Evolutionary conservation across 768 basidiomycete species (phyloP).

Genomic region (Russula sp.): DNA sequence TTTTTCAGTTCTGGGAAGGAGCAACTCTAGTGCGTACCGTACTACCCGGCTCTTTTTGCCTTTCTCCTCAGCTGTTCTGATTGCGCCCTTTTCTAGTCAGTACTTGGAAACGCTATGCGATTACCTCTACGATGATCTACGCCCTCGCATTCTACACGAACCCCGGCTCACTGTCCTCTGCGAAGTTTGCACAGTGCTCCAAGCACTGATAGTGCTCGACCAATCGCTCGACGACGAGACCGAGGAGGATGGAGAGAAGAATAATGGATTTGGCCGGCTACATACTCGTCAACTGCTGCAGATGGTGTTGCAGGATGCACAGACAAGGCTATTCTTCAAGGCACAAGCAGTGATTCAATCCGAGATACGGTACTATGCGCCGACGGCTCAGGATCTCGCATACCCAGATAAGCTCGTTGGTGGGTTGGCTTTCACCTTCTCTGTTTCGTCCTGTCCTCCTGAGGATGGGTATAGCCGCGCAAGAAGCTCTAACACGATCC

Average conservation of each 20-base stretch:
- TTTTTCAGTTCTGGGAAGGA: slow-evolving; percentile 89
- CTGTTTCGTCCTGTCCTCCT: background rate
- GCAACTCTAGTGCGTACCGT: slow-evolving; percentile 56
- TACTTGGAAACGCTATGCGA: slow-evolving; percentile 93
- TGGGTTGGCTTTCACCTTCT: slow-evolving; percentile 38
- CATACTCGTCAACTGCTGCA: slow-evolving; percentile 80
- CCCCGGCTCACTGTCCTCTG: slow-evolving; percentile 82
- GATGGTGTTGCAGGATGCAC: slow-evolving; percentile 93
- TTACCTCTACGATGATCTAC: slow-evolving; percentile 91
- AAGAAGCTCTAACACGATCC: slow-evolving; percentile 43
- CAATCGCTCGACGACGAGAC: slow-evolving; percentile 44
- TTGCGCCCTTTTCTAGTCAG: slow-evolving; percentile 46
- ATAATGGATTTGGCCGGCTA: slow-evolving; percentile 52
- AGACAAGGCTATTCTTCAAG: slow-evolving; percentile 93
- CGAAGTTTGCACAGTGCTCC: slow-evolving; percentile 93
- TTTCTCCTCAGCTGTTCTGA: background rate
- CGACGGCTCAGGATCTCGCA: slow-evolving; percentile 74
- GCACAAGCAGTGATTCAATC: slow-evolving; percentile 88
- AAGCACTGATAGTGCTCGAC: slow-evolving; percentile 94
- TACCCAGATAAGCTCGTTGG: slow-evolving; percentile 83
- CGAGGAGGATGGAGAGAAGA: slow-evolving; percentile 38
- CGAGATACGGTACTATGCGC: slow-evolving; percentile 81
- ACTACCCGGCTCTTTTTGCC: background rate
- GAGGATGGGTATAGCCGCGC: slow-evolving; percentile 40
- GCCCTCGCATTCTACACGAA: slow-evolving; percentile 94